phyloP scores from a whole-genome alignment of 345 rosid genomes.

The Fremontodendron californicum region DNA sequence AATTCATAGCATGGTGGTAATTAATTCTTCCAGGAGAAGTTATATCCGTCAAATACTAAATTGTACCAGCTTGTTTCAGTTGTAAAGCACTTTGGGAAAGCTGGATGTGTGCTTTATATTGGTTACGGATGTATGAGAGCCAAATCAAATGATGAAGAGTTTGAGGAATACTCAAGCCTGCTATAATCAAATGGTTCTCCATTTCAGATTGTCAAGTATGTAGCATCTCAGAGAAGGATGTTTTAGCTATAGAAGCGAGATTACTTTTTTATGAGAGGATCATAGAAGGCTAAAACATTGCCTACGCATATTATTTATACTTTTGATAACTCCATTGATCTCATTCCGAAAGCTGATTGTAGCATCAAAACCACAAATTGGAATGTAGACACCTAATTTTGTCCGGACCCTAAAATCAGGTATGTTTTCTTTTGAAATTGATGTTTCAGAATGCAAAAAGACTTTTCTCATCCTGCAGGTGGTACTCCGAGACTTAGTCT shows the following conservation, averaged over 20 bases:
- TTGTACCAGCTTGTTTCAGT: constrained; percentile 61
- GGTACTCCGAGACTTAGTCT: too few species aligned
- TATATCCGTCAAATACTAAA: constrained; percentile 22
- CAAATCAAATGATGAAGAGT: constrained; percentile 16
- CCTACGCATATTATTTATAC: neutral
- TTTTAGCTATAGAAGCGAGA: constrained; percentile 75
- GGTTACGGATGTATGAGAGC: constrained; percentile 52
- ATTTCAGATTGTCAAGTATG: constrained; percentile 75
- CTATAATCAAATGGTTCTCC: constrained; percentile 51
- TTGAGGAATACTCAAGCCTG: constrained; percentile 18
- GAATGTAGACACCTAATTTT: too few species aligned
- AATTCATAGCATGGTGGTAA: too few species aligned
- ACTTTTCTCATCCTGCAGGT: too few species aligned
- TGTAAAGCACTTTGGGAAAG: constrained; percentile 77
- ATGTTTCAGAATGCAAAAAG: too few species aligned
- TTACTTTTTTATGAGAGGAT: constrained; percentile 75
- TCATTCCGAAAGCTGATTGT: too few species aligned
- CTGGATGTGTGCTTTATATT: constrained; percentile 75
- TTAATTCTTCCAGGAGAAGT: too few species aligned
- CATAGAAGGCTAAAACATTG: constrained; percentile 16
- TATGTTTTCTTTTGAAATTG: too few species aligned
- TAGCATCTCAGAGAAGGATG: constrained; percentile 56
- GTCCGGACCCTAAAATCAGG: too few species aligned
- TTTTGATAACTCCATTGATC: too few species aligned
- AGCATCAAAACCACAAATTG: too few species aligned